phyloP scores from a whole-genome alignment of 1,284 basidiomycete species.

The Ceratobasidium theobromae region DNA sequence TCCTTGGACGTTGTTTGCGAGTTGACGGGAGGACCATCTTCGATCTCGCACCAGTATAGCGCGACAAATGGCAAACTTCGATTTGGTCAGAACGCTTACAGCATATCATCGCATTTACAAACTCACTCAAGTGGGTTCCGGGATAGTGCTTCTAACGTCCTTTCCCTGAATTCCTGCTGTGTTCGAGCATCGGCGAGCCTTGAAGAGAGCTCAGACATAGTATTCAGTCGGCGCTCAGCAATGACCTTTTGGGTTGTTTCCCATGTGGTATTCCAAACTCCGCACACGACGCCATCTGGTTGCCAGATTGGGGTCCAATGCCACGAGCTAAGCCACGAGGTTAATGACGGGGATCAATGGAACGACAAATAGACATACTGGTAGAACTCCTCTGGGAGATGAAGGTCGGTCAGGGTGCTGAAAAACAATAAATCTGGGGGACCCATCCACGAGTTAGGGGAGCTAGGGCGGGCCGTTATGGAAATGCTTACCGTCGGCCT shows the following conservation, averaged over 20 bases:
- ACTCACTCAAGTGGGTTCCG: neutral
- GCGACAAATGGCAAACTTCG: slow-evolving; percentile 11
- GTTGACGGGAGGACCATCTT: neutral
- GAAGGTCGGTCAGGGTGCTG: neutral
- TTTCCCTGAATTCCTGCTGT: neutral
- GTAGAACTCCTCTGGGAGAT: neutral
- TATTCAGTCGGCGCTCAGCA: slow-evolving; percentile 36
- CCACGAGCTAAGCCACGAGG: neutral
- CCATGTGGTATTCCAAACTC: slow-evolving; percentile 13
- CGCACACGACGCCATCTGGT: neutral
- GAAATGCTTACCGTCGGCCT: neutral
- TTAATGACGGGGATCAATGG: neutral
- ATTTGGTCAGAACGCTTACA: neutral
- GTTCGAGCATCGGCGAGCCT: neutral
- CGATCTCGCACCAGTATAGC: slow-evolving; percentile 31
- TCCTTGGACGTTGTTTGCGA: neutral
- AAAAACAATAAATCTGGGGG: neutral
- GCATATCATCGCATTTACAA: neutral
- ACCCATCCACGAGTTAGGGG: neutral
- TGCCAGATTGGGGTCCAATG: slow-evolving; percentile 19
- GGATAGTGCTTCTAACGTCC: neutral
- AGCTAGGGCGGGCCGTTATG: neutral
- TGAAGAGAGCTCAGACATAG: neutral
- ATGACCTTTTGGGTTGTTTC: slow-evolving; percentile 39
- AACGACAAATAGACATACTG: neutral